Conservation (phyloP, 768 basidiomycete genomes). For the Boletellus sp. region DNA sequence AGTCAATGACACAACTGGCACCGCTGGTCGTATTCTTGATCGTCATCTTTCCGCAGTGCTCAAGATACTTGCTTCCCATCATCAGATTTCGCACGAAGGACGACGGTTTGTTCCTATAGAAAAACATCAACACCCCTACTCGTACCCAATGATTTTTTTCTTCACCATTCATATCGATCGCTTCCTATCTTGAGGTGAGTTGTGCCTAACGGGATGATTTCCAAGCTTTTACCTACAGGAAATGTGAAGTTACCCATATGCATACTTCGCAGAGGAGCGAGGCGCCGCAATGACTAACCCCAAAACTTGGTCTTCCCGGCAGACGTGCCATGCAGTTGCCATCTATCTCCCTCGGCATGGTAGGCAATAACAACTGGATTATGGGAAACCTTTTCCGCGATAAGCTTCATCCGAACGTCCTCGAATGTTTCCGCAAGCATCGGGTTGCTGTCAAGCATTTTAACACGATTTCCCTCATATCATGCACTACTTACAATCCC, state of each 20-base stretch:
- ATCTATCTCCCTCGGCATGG: constrained; percentile 75
- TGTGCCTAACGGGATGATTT: constrained; percentile 77
- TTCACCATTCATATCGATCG: constrained; percentile 71
- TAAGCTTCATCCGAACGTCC: constrained; percentile 72
- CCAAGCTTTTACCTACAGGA: constrained; percentile 75
- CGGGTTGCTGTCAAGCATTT: constrained; percentile 58
- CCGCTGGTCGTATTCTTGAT: constrained; percentile 60
- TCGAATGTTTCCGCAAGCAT: constrained; percentile 90
- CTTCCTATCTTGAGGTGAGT: constrained; percentile 63
- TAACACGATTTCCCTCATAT: constrained; percentile 5
- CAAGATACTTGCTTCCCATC: constrained; percentile 88
- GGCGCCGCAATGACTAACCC: constrained; percentile 50
- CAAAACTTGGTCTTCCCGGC: constrained; percentile 86
- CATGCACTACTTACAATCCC: constrained; percentile 63
- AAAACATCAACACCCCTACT: background rate
- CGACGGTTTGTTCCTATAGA: constrained; percentile 73
- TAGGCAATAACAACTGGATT: constrained; percentile 82
- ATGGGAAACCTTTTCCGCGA: constrained; percentile 86
- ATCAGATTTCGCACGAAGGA: constrained; percentile 87
- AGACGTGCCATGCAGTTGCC: constrained; percentile 75
- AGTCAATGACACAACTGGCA: constrained; percentile 68
- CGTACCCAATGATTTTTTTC: background rate
- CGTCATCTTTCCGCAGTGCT: constrained; percentile 77
- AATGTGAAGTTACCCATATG: constrained; percentile 16
- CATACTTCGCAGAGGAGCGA: constrained; percentile 8